These are phyloP conservation scores for Cerrena zonata DNA, from an alignment of 1,284 basidiomycete genomes.

Conservation along the genomic window DNA sequence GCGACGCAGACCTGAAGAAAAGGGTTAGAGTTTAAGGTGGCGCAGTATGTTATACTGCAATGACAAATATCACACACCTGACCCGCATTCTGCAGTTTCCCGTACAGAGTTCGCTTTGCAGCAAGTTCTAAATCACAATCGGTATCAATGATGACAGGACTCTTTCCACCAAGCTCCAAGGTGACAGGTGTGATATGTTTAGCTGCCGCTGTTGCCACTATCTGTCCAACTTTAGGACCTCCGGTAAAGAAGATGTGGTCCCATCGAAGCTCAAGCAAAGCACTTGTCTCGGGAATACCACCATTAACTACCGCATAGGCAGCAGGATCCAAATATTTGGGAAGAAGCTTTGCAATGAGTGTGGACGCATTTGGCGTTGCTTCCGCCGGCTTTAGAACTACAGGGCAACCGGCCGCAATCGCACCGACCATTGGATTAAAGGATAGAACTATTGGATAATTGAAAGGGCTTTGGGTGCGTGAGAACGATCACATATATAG, in stretches of 20 bases:
- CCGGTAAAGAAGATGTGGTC: slow-evolving; percentile 69
- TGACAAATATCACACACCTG: slow-evolving; percentile 44
- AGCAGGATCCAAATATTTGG: slow-evolving; percentile 58
- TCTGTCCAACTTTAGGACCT: slow-evolving; percentile 65
- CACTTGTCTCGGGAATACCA: slow-evolving; percentile 48
- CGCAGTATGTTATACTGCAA: neutral
- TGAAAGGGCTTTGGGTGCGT: slow-evolving; percentile 39
- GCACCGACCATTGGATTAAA: slow-evolving; percentile 52
- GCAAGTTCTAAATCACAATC: slow-evolving; percentile 54
- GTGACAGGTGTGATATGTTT: slow-evolving; percentile 78
- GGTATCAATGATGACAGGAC: slow-evolving; percentile 74
- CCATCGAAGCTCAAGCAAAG: slow-evolving; percentile 74
- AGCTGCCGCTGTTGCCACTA: slow-evolving; percentile 77
- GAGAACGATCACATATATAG: slow-evolving; percentile 6
- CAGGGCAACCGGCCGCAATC: slow-evolving; percentile 57
- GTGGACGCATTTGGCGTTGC: slow-evolving; percentile 44
- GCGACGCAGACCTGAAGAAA: slow-evolving; percentile 52
- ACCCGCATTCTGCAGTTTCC: slow-evolving; percentile 71
- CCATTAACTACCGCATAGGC: slow-evolving; percentile 53
- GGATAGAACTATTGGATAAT: slow-evolving; percentile 49
- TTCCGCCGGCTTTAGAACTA: slow-evolving; percentile 61
- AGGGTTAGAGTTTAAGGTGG: neutral
- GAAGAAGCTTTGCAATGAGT: slow-evolving; percentile 50
- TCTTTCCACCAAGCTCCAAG: slow-evolving; percentile 81
- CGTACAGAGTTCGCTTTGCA: slow-evolving; percentile 69